Evolutionary conservation across 2,329 filamentous ascomycete genomes (phyloP).

Genomic region (Botryotinia globosa): DNA sequence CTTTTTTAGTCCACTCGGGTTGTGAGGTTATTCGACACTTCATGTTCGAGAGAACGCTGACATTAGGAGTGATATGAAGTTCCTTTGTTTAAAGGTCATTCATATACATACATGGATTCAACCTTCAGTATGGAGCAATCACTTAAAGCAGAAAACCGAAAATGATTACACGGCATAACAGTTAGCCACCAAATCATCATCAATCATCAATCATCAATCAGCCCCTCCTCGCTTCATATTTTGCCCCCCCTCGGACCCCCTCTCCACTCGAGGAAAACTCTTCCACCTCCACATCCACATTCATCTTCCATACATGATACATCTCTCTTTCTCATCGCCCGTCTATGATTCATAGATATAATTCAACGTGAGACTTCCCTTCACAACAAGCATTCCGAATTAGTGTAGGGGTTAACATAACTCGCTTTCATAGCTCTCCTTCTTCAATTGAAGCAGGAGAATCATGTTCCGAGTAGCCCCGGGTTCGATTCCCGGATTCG

Average conservation of each 20-base stretch:
- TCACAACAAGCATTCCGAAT: not conserved
- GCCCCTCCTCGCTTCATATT: not conserved
- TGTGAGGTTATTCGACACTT: not conserved
- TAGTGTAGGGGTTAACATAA: slow-evolving; percentile 7
- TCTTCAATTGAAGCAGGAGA: not conserved
- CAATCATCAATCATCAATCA: not conserved
- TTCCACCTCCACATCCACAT: not conserved
- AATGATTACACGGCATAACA: not conserved
- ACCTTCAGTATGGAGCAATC: not conserved
- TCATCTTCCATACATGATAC: not conserved
- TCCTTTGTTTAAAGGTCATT: not conserved
- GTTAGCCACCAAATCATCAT: not conserved
- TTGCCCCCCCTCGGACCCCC: not conserved
- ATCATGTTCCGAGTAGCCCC: not conserved
- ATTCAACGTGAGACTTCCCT: fast-evolving
- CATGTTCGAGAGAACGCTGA: not conserved
- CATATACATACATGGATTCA: too few relatives aligned
- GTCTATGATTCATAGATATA: not conserved
- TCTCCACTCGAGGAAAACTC: not conserved
- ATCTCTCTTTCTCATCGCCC: not conserved
- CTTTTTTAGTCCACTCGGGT: not conserved
- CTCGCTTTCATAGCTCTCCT: slow-evolving; percentile 1
- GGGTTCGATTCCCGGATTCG: slow-evolving; percentile 15
- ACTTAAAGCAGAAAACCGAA: not conserved
- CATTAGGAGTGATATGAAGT: not conserved